These are phyloP conservation scores for Apiospora marii DNA, from an alignment of 2,329 filamentous ascomycete species.

Conservation along the genomic window DNA sequence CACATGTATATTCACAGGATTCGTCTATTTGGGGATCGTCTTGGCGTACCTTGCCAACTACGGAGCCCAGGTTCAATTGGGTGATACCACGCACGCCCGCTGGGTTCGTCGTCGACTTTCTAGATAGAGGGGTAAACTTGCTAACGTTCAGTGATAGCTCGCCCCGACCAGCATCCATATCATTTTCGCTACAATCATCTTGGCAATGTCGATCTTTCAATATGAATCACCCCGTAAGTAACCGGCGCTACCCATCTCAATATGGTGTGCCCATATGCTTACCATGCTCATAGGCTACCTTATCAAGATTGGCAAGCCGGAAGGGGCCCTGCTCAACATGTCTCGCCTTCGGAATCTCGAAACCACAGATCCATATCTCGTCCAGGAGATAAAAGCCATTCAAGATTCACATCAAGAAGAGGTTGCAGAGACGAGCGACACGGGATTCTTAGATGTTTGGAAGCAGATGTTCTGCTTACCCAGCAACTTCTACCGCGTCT, in stretches of 20 bases:
- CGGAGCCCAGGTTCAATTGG: conserved; percentile 60
- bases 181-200: conserved; percentile 78
- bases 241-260: neutral
- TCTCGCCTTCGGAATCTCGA: conserved; percentile 66
- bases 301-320: conserved; percentile 68
- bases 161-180: conserved; percentile 79
- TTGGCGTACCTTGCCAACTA: conserved; percentile 81
- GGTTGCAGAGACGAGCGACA: conserved; percentile 72
- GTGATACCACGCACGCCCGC: conserved; percentile 53
- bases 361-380: conserved; percentile 66
- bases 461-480: conserved; percentile 73
- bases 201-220: conserved; percentile 73
- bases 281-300: conserved; percentile 53
- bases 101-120: conserved; percentile 49
- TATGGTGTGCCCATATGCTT: neutral
- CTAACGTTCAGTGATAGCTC: conserved; percentile 53
- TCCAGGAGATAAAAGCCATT: conserved; percentile 69
- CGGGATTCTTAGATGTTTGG: conserved; percentile 69
- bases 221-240: conserved; percentile 69
- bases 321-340: conserved; percentile 65
- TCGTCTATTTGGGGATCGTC: conserved; percentile 81
- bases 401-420: conserved; percentile 72
- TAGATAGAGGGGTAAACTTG: neutral
- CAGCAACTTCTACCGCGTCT: conserved; percentile 77
- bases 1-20: conserved; percentile 73